Base-by-base conservation (phyloP, 768 basidiomycete species). In the Mycena pura region DNA sequence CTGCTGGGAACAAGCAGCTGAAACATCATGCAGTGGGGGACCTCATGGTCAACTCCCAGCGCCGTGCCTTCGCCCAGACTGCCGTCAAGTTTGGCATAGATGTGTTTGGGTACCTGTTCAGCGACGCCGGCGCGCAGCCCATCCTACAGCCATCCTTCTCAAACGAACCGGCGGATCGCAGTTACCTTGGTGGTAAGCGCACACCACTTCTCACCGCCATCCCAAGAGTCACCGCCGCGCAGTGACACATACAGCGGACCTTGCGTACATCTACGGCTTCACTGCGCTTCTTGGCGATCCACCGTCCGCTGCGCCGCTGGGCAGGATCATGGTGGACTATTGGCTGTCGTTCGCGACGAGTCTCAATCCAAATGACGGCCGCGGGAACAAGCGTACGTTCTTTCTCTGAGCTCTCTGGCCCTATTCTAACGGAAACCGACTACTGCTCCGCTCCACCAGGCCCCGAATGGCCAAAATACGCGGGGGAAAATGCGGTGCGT, bases 331-430 rank as follows among this genome's bases (percentile, higher is more conserved):
- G 76, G 70, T 76, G 36, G 77, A 80, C 36, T 80, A 80, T 41
- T 81, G 80, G 80, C 63, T 82, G 24, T 81, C 80, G 3, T 81
- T 81, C 51, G 77, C 77, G 5, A 75, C 75, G 2, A 76, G 74
- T 21, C 65, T 81, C 22, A 70, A 76, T 46, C 79, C 80, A 9
- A 80, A 80, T 49, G 79, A 81, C 39, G 76, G 76, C 8, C n/a
- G n/a, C n/a, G n/a, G n/a, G n/a, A n/a, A n/a, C n/a, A n/a, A n/a
- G n/a, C n/a, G n/a, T n/a, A n/a, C n/a, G n/a, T n/a, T n/a, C n/a
- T n/a, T n/a, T n/a, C n/a, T n/a, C n/a, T n/a, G n/a, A n/a, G n/a
- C n/a, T n/a, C n/a, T n/a, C n/a, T n/a, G n/a, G n/a, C n/a, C n/a
- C n/a, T n/a, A n/a, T n/a, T n/a, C n/a, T n/a, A n/a, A n/a, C n/a